These are phyloP conservation scores for Metschnikowia matae DNA, from an alignment of 805 yeast genomes.

Conservation along the genomic window DNA sequence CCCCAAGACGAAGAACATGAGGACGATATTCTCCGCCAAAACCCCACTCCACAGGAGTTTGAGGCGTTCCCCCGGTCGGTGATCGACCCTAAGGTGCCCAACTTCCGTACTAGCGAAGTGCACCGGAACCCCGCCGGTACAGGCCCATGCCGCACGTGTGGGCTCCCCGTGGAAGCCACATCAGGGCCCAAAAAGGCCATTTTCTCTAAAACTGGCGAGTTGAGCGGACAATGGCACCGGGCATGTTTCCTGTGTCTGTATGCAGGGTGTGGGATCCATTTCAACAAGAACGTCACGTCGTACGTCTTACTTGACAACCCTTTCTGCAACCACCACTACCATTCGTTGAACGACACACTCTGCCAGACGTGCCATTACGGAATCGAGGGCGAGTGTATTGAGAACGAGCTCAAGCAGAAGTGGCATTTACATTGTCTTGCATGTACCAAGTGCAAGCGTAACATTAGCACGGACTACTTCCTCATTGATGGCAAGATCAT, in stretches of 20 bases:
- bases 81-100: constrained; percentile 11
- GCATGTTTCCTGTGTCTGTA: constrained; percentile 70
- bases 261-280: constrained; percentile 49
- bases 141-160: constrained; percentile 82
- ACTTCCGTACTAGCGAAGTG: constrained; percentile 12
- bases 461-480: constrained; percentile 53
- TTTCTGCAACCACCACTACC: constrained; percentile 77
- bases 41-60: constrained; percentile 16
- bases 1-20: constrained; percentile 5
- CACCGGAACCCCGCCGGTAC: constrained; percentile 49
- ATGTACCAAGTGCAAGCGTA: constrained; percentile 56
- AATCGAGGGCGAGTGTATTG: constrained; percentile 89
- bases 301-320: constrained; percentile 80
- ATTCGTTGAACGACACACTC: constrained; percentile 65
- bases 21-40: constrained; percentile 13
- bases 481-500: constrained; percentile 44
- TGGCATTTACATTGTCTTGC: constrained; percentile 73
- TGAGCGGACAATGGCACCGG: constrained; percentile 93
- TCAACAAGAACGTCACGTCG: constrained; percentile 59
- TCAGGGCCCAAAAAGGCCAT: constrained; percentile 54
- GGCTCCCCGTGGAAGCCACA: constrained; percentile 41
- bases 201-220: constrained; percentile 78
- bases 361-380: constrained; percentile 70
- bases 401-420: constrained; percentile 63
- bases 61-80: constrained; percentile 19